Percentiles rank a stretch among this genome's conserved stretches.
phyloP scores from a whole-genome alignment of 176 grass and related monocot species.

The Carex kokanica region DNA sequence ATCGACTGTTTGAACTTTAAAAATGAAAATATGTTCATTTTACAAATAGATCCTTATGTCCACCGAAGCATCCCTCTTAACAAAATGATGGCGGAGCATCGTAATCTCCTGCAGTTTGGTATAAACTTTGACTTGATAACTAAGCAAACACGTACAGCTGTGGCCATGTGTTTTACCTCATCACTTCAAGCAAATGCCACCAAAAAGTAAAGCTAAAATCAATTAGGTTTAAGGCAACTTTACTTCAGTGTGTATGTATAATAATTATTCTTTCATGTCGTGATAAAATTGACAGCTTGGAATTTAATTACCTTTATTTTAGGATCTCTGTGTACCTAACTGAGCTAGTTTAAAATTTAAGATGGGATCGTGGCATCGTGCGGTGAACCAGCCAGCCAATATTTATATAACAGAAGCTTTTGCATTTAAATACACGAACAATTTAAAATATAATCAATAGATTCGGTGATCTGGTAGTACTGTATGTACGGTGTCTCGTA shows the following conservation, averaged over 20 bases:
- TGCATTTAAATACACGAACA: neutral
- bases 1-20: no score
- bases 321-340: neutral
- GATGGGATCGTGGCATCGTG: neutral
- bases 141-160: constrained; percentile 30
- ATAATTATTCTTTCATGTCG: neutral
- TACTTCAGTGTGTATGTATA: neutral
- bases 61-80: no score
- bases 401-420: neutral
- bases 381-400: neutral
- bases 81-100: constrained; percentile 11
- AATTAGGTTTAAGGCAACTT: constrained; percentile 1
- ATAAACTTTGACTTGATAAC: constrained; percentile 13
- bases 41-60: no score
- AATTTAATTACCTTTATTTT: neutral
- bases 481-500: neutral
- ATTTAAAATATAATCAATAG: neutral
- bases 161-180: constrained; percentile 13
- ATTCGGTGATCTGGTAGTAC: neutral
- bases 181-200: constrained; percentile 6
- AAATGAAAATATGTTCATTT: no score
- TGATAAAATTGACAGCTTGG: neutral
- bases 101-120: neutral
- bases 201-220: constrained; percentile 22
- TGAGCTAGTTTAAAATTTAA: neutral